Evolutionary conservation across 2,329 filamentous ascomycete genomes (phyloP).

Genomic region (Tolypocladium guangdongense): DNA sequence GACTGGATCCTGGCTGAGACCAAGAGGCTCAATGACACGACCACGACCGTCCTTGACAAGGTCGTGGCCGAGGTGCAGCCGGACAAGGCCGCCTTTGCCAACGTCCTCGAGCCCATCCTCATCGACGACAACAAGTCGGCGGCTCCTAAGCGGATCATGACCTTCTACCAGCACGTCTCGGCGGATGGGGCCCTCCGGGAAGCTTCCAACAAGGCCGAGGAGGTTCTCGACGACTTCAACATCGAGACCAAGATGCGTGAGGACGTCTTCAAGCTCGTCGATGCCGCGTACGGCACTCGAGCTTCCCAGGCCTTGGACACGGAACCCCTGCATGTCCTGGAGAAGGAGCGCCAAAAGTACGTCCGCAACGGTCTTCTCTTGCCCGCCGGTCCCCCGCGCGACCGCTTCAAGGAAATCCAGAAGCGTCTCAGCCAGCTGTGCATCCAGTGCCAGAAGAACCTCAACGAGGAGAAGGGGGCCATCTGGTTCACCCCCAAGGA

Average conservation of each 20-base stretch:
- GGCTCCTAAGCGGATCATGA: conserved; percentile 53
- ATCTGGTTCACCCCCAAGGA: conserved; percentile 68
- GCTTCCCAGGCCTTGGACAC: conserved; percentile 48
- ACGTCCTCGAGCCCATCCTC: conserved; percentile 56
- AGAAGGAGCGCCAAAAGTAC: conserved; percentile 69
- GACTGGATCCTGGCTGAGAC: conserved; percentile 57
- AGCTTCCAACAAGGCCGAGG: conserved; percentile 66
- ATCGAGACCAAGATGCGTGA: conserved; percentile 76
- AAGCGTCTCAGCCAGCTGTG: conserved; percentile 63
- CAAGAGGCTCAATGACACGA: conserved; percentile 52
- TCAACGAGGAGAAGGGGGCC: conserved; percentile 75
- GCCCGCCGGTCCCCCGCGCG: conserved; percentile 56
- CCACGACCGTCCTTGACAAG: conserved; percentile 53
- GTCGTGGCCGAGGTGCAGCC: conserved; percentile 51
- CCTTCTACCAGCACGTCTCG: conserved; percentile 74
- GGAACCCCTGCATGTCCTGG: conserved; percentile 61
- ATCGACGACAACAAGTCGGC: conserved; percentile 57
- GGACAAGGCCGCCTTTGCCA: conserved; percentile 40
- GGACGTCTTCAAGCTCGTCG: conserved; percentile 61
- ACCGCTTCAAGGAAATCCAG: conserved; percentile 80
- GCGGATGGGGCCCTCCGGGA: conserved; percentile 57
- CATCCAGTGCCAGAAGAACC: conserved; percentile 67
- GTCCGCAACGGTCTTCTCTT: conserved; percentile 66
- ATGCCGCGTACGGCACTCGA: conserved; percentile 41
- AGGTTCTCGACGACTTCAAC: conserved; percentile 62